These are phyloP conservation scores for Yamadazyma diddensiae DNA, from an alignment of 1,139 yeast genomes.

Conservation along the genomic window DNA sequence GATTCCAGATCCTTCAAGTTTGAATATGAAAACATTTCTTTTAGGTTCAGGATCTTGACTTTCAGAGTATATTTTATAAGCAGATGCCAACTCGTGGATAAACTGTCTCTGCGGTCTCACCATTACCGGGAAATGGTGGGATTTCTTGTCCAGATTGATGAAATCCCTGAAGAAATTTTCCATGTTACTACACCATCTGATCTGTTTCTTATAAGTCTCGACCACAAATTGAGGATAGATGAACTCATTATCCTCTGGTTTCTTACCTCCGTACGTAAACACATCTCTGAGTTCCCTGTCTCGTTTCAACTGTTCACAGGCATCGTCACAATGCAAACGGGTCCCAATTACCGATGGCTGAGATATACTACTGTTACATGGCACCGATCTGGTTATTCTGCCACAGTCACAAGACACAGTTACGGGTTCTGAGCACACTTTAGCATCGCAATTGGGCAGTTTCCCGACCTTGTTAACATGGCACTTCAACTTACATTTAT, in stretches of 20 bases:
- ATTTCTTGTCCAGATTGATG: slow-evolving; percentile 28
- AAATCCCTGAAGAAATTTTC: slow-evolving; percentile 54
- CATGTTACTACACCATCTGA: slow-evolving; percentile 61
- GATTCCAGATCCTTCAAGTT: slow-evolving; percentile 30
- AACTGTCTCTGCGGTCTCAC: slow-evolving; percentile 63
- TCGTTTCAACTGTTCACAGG: slow-evolving; percentile 62
- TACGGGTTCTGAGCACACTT: slow-evolving; percentile 48
- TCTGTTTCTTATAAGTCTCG: slow-evolving; percentile 47
- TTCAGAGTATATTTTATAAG: slow-evolving; percentile 60
- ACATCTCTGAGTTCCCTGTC: slow-evolving; percentile 65
- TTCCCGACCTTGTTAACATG: slow-evolving; percentile 51
- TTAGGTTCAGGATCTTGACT: slow-evolving; percentile 82
- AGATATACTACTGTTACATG: slow-evolving; percentile 52
- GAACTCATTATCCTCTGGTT: slow-evolving; percentile 10
- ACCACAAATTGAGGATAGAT: slow-evolving; percentile 46
- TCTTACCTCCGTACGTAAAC: slow-evolving; percentile 44
- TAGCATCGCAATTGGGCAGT: slow-evolving; percentile 35
- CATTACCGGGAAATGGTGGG: slow-evolving; percentile 74
- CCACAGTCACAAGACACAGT: slow-evolving; percentile 65
- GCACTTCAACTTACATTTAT: slow-evolving; percentile 59
- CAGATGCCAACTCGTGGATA: slow-evolving; percentile 62
- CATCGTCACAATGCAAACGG: slow-evolving; percentile 59
- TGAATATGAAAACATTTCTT: slow-evolving; percentile 63
- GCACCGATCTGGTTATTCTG: slow-evolving; percentile 37
- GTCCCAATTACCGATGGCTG: slow-evolving; percentile 28